Evolutionary conservation across 1,139 yeast genomes (phyloP).

Genomic region (Blastobotrys raffinosifermentans): DNA sequence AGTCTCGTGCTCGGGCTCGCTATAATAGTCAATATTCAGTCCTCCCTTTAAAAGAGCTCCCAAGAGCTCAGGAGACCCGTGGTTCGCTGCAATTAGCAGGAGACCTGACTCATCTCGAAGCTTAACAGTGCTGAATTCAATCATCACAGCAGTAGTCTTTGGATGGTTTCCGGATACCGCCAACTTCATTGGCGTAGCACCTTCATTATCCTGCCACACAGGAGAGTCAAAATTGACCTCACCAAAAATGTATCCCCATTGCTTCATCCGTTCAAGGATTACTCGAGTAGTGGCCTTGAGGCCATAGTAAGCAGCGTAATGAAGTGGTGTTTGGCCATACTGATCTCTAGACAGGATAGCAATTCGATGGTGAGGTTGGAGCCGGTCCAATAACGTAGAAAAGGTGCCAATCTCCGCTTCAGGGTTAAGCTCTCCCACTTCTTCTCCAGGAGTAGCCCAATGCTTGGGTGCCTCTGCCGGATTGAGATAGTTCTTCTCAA

Average conservation of each 20-base stretch:
- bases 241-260: conserved; percentile 46
- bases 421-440: conserved; percentile 14
- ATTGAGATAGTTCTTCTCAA: conserved; percentile 30
- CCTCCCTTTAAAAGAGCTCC: conserved; percentile 52
- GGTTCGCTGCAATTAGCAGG: conserved; percentile 56
- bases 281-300: conserved; percentile 55
- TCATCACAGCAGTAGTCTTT: conserved; percentile 57
- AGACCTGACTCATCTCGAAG: conserved; percentile 49
- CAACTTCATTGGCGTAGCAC: conserved; percentile 74
- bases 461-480: conserved; percentile 40
- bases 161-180: conserved; percentile 84
- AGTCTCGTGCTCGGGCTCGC: conserved; percentile 53
- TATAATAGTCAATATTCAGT: conserved; percentile 49
- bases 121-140: conserved; percentile 32
- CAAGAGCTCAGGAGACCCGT: conserved; percentile 55
- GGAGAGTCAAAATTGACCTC: conserved; percentile 47
- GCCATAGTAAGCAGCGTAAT: conserved; percentile 87
- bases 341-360: conserved; percentile 63
- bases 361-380: conserved; percentile 48
- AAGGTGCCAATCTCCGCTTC: conserved; percentile 47
- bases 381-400: conserved; percentile 45
- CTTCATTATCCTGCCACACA: conserved; percentile 82
- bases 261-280: conserved; percentile 46
- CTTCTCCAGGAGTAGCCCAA: not conserved
- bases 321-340: conserved; percentile 79